Evolutionary conservation across 768 basidiomycete genomes (phyloP).

Genomic region (Tulasnella sp.): DNA sequence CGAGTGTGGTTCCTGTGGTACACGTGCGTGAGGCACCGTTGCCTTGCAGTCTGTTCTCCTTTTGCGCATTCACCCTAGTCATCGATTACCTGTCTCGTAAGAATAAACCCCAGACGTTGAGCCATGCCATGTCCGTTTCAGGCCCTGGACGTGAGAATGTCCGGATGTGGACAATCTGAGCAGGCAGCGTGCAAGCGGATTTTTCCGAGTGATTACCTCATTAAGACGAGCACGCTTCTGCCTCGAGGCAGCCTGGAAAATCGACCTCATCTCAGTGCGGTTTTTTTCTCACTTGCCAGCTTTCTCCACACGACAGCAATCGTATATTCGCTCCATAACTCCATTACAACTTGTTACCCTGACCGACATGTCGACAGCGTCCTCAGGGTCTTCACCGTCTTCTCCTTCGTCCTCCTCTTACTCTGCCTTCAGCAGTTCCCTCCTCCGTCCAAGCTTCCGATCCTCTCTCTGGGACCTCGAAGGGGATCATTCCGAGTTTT

Average conservation of each 20-base stretch:
- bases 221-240: slow-evolving; percentile 8
- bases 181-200: neutral
- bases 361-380: neutral
- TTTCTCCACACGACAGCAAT: neutral
- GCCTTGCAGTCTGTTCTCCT: neutral
- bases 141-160: neutral
- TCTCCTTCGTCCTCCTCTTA: neutral
- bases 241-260: neutral
- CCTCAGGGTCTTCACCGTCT: neutral
- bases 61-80: neutral
- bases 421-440: slow-evolving; percentile 10
- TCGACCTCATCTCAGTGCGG: neutral
- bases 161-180: neutral
- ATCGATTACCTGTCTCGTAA: neutral
- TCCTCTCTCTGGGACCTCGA: neutral
- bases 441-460: neutral
- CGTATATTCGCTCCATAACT: neutral
- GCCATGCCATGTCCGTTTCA: neutral
- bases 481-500: neutral
- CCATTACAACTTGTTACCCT: neutral
- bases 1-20: slow-evolving; percentile 26
- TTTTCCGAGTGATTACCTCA: slow-evolving; percentile 9
- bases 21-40: neutral
- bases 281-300: slow-evolving; percentile 15
- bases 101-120: neutral